A percentile compares a stretch with the other conserved stretches of the same genome.
These are phyloP conservation scores for Septoria linicola DNA, from an alignment of 2,329 filamentous ascomycete species.

Conservation along the genomic window DNA sequence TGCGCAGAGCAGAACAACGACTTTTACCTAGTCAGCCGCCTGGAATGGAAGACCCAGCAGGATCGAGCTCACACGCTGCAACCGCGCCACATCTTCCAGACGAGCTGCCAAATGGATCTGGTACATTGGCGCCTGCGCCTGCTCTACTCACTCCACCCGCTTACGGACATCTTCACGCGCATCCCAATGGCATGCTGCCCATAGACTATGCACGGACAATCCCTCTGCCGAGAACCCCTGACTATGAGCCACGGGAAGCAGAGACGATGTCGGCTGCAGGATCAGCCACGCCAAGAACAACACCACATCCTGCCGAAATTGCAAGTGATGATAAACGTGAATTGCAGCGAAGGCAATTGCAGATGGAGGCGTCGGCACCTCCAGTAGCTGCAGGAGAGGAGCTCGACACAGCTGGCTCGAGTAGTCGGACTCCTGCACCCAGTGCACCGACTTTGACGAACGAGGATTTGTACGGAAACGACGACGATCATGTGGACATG, in stretches of 20 bases:
- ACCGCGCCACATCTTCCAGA: constrained; percentile 33
- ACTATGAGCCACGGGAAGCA: constrained; percentile 18
- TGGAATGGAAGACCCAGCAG: constrained; percentile 31
- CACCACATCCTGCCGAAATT: constrained; percentile 3
- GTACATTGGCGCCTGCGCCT: constrained; percentile 10
- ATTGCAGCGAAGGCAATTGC: constrained; percentile 54
- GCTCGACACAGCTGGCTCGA: constrained; percentile 2
- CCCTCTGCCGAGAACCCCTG: constrained; percentile 21
- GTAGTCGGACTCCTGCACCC: constrained; percentile 5
- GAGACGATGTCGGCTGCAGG: constrained; percentile 6
- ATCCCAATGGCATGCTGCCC: constrained; percentile 9
- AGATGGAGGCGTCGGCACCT: constrained; percentile 46
- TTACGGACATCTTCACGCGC: constrained; percentile 10
- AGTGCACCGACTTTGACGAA: constrained; percentile 20
- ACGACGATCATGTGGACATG: constrained; percentile 17
- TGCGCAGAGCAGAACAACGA: constrained; percentile 73
- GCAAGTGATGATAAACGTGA: constrained; percentile 75
- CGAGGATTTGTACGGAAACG: constrained; percentile 20
- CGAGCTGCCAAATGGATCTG: constrained; percentile 21
- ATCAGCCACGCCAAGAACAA: constrained; percentile 1
- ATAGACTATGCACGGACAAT: constrained; percentile 17
- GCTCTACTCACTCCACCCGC: constrained; percentile 28
- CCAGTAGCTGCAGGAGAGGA: constrained; percentile 19
- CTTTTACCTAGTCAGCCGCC: constrained; percentile 79
- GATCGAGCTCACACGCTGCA: constrained; percentile 37